Conservation (phyloP, 441 rosid genomes). For the Omphalea diandra region DNA sequence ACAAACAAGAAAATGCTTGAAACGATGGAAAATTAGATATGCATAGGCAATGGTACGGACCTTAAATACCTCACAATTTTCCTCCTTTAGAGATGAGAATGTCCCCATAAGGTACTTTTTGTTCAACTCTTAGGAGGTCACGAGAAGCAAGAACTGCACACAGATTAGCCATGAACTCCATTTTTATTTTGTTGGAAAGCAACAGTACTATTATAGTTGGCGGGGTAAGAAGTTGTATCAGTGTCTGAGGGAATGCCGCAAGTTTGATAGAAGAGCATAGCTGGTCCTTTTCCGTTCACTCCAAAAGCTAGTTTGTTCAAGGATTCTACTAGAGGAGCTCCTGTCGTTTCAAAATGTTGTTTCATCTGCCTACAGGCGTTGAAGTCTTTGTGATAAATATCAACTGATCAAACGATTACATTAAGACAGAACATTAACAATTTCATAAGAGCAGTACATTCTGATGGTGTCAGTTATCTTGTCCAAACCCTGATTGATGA, state of each 20-base stretch:
- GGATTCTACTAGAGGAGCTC: constrained; percentile 65
- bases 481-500: constrained; percentile 44
- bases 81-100: constrained; percentile 68
- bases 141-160: constrained; percentile 68
- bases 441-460: constrained; percentile 37
- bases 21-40: constrained; percentile 4
- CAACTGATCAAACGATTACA: background rate
- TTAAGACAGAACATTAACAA: background rate
- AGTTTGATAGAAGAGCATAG: constrained; percentile 77
- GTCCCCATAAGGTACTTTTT: constrained; percentile 63
- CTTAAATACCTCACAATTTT: constrained; percentile 42
- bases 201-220: background rate
- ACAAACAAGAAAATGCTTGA: background rate
- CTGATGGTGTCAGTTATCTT: constrained; percentile 63
- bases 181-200: constrained; percentile 1
- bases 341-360: constrained; percentile 74
- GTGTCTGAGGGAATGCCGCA: constrained; percentile 58
- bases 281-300: constrained; percentile 70
- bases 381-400: background rate
- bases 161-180: constrained; percentile 11
- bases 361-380: constrained; percentile 66
- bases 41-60: constrained; percentile 8
- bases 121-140: constrained; percentile 56
- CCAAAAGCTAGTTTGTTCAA: constrained; percentile 63
- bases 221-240: constrained; percentile 8